Evolutionary conservation across 306 rosid species (phyloP).

Genomic region (Comarum palustre): DNA sequence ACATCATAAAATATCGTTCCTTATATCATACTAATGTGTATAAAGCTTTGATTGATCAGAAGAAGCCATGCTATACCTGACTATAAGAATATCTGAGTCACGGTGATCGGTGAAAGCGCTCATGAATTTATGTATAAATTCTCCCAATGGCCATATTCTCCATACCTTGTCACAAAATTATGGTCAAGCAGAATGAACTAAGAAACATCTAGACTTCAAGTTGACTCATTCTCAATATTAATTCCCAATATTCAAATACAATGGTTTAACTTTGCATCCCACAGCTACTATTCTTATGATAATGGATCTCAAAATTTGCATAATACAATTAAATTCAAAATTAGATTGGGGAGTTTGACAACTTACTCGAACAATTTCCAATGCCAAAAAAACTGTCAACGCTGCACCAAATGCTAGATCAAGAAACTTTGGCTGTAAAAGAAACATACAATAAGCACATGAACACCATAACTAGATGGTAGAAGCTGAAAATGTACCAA

Average conservation of each 20-base stretch:
- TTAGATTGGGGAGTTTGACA: constrained; percentile 15
- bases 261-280: not conserved
- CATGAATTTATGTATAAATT: constrained; percentile 77
- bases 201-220: not conserved
- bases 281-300: not conserved
- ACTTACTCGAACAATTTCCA: constrained; percentile 91
- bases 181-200: constrained; percentile 23
- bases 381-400: constrained; percentile 69
- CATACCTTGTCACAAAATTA: constrained; percentile 55
- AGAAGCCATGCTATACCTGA: constrained; percentile 50
- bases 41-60: constrained; percentile 7
- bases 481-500: constrained; percentile 17
- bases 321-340: not conserved
- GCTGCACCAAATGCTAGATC: constrained; percentile 92
- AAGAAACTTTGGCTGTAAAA: constrained; percentile 84
- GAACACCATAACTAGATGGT: constrained; percentile 8
- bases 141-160: constrained; percentile 95
- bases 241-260: not conserved
- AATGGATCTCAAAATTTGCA: not conserved
- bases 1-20: constrained; percentile 11
- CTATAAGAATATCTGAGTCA: constrained; percentile 88
- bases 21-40: constrained; percentile 13
- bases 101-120: constrained; percentile 95
- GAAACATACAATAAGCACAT: constrained; percentile 26
- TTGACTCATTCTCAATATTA: not conserved